Evolutionary conservation across 2,329 filamentous ascomycete species (phyloP), one percentile per base, ranked within the genome.

Genomic region (Xylaria sp.): DNA sequence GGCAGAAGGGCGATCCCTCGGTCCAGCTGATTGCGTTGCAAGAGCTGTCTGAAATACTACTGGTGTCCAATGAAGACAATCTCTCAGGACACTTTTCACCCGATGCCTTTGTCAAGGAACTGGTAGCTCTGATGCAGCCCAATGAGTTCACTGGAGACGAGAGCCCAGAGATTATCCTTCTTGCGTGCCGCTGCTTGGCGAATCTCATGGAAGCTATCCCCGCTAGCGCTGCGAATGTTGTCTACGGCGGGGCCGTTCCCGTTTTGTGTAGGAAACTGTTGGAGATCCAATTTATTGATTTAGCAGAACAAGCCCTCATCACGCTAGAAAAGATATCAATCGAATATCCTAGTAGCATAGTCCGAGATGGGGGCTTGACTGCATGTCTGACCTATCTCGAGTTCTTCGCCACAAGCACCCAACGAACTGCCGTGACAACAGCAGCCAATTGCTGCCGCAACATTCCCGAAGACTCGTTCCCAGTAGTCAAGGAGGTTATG

Each of bases 381-480:
- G 96, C 96, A n/a, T 99, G 96, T 77, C 84, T 99, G 73, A 97
- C 93, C 0, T 98, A 96, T 78, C 88, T 99, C 67, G 96, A 99
- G 79, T 99, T 99, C 82, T 99, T 99, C 77, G 92, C 95, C 18
- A 99, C 96, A 0, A 96, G 95, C 80, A 98, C 96, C 1, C 96
- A 99, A 81, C 90, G 96, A 73, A 98, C 95, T 15, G 96, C 96
- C 7, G 96, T 99, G 8, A 98, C 94, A 2, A 99, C 95, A 13
- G 96, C 97, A 10, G 97, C 96, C 65, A 99, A 99, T 78, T 99
- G 96, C 83, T 99, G 97, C 80, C 92, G 96, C 72, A 98, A 98
- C 78, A 96, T 99, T 20, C 93, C 94, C 1, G 92, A 95, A 75
- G 96, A 98, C 76, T 97, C 94, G 0, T 99, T 99, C 78, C 85